Base-by-base conservation (phyloP, 768 basidiomycete genomes). In the Brasilioporus rufonigricans region DNA sequence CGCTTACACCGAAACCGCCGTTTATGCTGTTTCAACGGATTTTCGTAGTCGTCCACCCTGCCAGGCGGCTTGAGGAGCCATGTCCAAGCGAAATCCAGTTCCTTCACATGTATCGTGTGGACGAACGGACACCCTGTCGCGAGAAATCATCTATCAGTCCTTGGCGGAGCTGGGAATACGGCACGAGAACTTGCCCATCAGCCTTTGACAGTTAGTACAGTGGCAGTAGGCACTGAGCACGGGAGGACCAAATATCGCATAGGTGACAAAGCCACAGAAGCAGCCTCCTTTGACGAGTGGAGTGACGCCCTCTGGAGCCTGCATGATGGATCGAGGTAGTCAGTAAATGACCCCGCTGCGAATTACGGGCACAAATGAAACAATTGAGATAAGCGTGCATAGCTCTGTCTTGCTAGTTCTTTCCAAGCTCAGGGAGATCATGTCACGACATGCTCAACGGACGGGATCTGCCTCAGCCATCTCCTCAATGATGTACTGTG, bases 171-270 rank as follows among this genome's bases (percentile, higher is more conserved):
- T 18, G 26, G 26, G 5, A 44, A 48, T 29, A 4, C 16, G 48
- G 27, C 4, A 29, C 38, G 33, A 27, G 26, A 45, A 56, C 73
- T 53, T 63, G 80, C 85, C 82, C 59, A 71, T 80, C 48, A 86
- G 64, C 38, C 79, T 73, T 66, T 88, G 87, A 61, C 87, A 89
- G n/a, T 78, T 66, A 4, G 82, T 83, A 63, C 87, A 89, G 62
- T 89, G 87, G 58, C 85, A 88, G 61, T 82, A 87, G 6, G 82
- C 85, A 57, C 80, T 80, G 32, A 82, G 69, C 4, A 80, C 59
- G 0, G 86, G 84, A 32, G 64, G 67, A 2, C 80, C 80, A 12
- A 65, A 66, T 2, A 84, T 73, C 44, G 72, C 56, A 57, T 82
- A 87, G 0, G 79, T 66, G 5, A 80, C 70, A 4, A 71, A 59